Evolutionary conservation across 2,329 filamentous ascomycete genomes (phyloP), one percentile per base, ranked within the genome.

Genomic region (Hypoxylon sp.): DNA sequence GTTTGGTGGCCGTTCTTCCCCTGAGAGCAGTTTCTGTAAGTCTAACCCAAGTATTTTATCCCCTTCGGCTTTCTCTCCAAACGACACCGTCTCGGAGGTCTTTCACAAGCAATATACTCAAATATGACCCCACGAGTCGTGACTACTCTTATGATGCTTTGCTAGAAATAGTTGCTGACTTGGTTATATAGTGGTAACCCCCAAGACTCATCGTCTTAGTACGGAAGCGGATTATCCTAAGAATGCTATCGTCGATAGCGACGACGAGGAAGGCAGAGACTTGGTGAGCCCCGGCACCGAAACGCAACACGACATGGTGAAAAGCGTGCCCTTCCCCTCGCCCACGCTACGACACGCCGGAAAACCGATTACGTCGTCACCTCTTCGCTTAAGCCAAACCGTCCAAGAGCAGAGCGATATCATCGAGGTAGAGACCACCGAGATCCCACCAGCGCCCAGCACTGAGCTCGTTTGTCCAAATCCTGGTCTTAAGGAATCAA

Each of bases 21-120:
- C 74, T 41, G 67, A 69, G 5, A 77, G 75, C 56, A 77, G 74
- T 56, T 21, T 75, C n/a, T 23, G 67, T 70, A 65, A 59, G 67
- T 65, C 14, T 5, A 41, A 41, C 55, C n/a, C 21, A 10, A 38
- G 6, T n/a, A 30, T 7, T 30, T 59, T 34, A 11, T 28, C 41
- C 21, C n/a, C 38, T n/a, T 38, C 19, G 21, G 19, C 10, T 25
- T 57, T 28, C 2, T 45, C 28, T 23, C 38, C 38, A 45, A 21
- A 53, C 17, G 38, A 56, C 52, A n/a, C 25, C 38, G n/a, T 45
- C 38, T 30, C 23, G 21, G 19, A 7, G 25, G 52, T 28, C 25
- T 23, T 45, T 56, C 36, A 6, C 5, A 28, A 45, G 52, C 28
- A 36, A 45, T 17, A 45, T 41, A n/a, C 25, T 10, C 38, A 41